Evolutionary conservation across 1,284 basidiomycete species (phyloP).

Genomic region (Austropuccinia psidii): DNA sequence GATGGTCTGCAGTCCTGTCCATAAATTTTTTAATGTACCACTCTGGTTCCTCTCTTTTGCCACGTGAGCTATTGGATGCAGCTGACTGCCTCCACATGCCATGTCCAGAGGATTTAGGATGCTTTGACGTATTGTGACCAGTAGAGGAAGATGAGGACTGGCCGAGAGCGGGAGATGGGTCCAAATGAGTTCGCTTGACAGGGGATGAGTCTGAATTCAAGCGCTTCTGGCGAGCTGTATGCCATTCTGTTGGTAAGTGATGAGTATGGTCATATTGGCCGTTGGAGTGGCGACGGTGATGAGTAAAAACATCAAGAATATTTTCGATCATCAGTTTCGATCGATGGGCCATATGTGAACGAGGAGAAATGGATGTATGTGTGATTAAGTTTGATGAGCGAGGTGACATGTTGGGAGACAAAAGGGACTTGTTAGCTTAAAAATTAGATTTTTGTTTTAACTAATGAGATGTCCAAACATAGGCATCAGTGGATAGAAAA

Average conservation of each 20-base stretch:
- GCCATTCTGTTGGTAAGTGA: conserved; percentile 8
- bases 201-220: conserved; percentile 22
- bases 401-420: no score
- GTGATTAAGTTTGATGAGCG: background rate
- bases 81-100: conserved; percentile 25
- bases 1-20: conserved; percentile 71
- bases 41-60: conserved; percentile 47
- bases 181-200: conserved; percentile 5
- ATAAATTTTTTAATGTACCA: conserved; percentile 81
- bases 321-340: background rate
- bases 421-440: no score
- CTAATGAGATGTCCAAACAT: no score
- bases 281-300: background rate
- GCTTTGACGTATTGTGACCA: background rate
- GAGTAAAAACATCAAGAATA: conserved; percentile 4
- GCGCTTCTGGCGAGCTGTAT: conserved; percentile 13
- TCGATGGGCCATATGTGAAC: background rate
- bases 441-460: no score
- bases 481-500: no score
- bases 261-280: background rate
- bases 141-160: background rate
- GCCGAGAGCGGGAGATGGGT: conserved; percentile 1
- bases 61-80: background rate
- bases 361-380: background rate
- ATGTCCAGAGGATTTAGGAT: conserved; percentile 1